Base-by-base conservation (phyloP, 75 land plant species). In the Cupressus sempervirens region DNA sequence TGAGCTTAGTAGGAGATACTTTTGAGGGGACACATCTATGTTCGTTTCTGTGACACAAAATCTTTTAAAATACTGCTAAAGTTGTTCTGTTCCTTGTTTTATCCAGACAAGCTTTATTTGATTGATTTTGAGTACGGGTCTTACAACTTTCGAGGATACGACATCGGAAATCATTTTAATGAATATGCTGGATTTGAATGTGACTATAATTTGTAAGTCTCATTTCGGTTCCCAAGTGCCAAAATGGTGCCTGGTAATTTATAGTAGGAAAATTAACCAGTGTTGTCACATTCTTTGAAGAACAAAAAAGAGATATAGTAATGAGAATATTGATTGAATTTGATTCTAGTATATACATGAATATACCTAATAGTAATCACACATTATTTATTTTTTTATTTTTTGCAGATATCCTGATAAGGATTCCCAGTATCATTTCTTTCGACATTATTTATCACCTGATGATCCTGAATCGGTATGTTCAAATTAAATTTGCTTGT, bases 51-150 rank as follows among this genome's bases (percentile, higher is more conserved):
- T 52, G 23, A 16, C 40, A 30, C 0, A 38, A 14, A 0, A 34
- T 84, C 85, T 20, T 15, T 38, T 79, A 18, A 29, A 72, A 45
- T 68, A 35, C 40, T 84, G 32, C 46, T 38, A 1, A 84, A n/a
- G 35, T 13, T 84, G 30, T 40, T 82, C 0, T 82, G 11, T 52
- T 74, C 50, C 29, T 75, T 82, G 10, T 83, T 68, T 76, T 23
- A 80, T 86, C 43, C 90, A 96, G 99, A 85, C 54, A 89, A 93
- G 81, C 90, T 98, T 18, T 91, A 95, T 89, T 86, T 98, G 89
- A 98, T 98, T 83, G 99, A 98, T 86, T 98, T 95, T 86, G 99
- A 98, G 89, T 98, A 98, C 90, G 98, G 99, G 18, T 98, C 97
- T 65, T 95, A 98, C 92, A 98, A 84, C 82, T 98, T 93, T 85